Base-by-base conservation (phyloP, 768 basidiomycete species). In the Macrolepiota fuliginosa region DNA sequence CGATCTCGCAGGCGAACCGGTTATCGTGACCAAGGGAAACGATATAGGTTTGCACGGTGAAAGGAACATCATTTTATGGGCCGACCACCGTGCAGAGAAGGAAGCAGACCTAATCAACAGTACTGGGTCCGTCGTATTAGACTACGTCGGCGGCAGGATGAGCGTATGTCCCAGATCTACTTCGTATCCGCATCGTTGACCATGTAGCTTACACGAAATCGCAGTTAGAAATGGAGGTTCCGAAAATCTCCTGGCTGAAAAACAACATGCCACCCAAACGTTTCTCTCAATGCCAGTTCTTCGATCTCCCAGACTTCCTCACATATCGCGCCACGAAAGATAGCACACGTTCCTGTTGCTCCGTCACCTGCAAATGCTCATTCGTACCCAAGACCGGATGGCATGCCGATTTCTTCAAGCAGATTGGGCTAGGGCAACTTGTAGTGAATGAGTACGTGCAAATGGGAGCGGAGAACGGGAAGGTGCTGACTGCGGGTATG, bases 211-310 rank as follows among this genome's bases (percentile, higher is more conserved):
- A 32, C 29, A 32, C 3, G 7, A 13, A 40, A 29, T 58, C 17
- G 12, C 64, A 97, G 92, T 83, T 98, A 46, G 96, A 98, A 74
- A 98, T 98, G 97, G 96, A 98, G 75, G 86, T 98, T 47, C 96
- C 96, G 0, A 98, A 98, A 74, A 90, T 96, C 32, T 86, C 98
- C 29, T 98, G 97, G 97, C 82, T 98, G 46, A 98, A 96, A 74
- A 88, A 86, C 62, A 81, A 91, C 76, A 96, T 98, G 95, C 70
- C 82, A 1, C 70, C 84, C 0, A 76, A 82, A 11, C 79, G 78
- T 17, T 98, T 99, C 75, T 73, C 83, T 24, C 78, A 78, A 57
- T 92, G 89, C 75, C 89, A 92, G 67, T 91, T 92, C 77, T 91
- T 88, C 73, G 95, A 96, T 69, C 84, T 97, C 17, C 95, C 95